Base-by-base conservation (phyloP, 352 stramenopile species). In the Globisporangium cederbergense region DNA sequence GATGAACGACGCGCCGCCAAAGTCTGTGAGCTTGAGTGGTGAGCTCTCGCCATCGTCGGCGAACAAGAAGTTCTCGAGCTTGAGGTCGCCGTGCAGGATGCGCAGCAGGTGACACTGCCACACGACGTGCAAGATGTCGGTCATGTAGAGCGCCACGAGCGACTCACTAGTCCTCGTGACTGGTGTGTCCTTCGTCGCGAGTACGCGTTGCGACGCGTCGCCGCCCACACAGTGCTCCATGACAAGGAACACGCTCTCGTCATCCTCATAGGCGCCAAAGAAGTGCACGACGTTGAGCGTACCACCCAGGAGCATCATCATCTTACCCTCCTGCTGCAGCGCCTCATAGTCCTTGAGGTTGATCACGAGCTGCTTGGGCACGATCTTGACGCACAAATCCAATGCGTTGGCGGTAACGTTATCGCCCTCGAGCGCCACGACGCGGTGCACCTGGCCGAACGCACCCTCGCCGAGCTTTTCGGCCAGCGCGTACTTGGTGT, bases 271-370 rank as follows among this genome's bases (percentile, higher is more conserved):
- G 5, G 80, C 82, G 40, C 84, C 84, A 60, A 91, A 91, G 57
- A 91, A 93, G 54, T 93, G 84, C 58, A 93, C 84, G 18, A 91
- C 84, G 55, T 93, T 90, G 30, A 93, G 75, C 36, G 84, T 93
- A 10, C 84, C 84, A 25, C 84, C 81, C 8, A 93, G 70, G 40
- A 93, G 58, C 56, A 82, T 71, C 84, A 93, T 93, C 76, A 91
- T 90, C 51, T 75, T 75, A 28, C 71, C 77, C 71, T 93, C 84
- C 46, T 89, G 80, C 68, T 88, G 74, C 56, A 93, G 67, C 22
- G 78, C 79, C 1, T 72, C 60, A 58, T 89, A 93, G 75, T 91
- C 81, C 16, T 74, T 67, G 18, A 76, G 72, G 54, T 75, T 83
- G 50, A 84, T 66, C n/a, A 93, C 69, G 25, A 79, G 78, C 32